These are phyloP conservation scores for Orbilia blumenaviensis DNA, from an alignment of 2,329 filamentous ascomycete genomes.

Conservation along the genomic window DNA sequence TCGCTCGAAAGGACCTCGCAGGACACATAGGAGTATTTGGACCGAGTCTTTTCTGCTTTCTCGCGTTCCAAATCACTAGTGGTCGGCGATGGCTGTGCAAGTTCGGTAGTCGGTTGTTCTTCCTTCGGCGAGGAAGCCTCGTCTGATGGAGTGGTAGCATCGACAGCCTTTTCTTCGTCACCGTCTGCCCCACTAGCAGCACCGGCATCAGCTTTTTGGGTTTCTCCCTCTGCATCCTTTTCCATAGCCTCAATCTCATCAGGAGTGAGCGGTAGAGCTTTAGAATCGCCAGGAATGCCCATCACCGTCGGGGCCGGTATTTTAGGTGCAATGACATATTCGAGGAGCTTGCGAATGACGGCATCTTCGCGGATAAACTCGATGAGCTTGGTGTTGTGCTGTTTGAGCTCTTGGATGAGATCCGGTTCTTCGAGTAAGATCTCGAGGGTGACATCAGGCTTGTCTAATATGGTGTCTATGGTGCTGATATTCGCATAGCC, in stretches of 20 bases:
- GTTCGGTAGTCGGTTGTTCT: slow-evolving; percentile 57
- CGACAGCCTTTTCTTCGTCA: slow-evolving; percentile 60
- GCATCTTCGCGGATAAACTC: slow-evolving; percentile 91
- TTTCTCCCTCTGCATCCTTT: slow-evolving; percentile 66
- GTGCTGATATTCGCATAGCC: slow-evolving; percentile 97
- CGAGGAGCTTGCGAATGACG: slow-evolving; percentile 82
- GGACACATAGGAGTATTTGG: slow-evolving; percentile 91
- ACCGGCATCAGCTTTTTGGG: slow-evolving; percentile 63
- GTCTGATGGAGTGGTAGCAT: slow-evolving; percentile 34
- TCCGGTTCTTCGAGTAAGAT: slow-evolving; percentile 96
- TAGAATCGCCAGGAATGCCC: slow-evolving; percentile 33
- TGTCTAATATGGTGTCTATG: slow-evolving; percentile 96
- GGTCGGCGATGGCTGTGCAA: slow-evolving; percentile 59
- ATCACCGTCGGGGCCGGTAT: slow-evolving; percentile 56
- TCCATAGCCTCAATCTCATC: slow-evolving; percentile 26
- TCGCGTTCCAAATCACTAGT: slow-evolving; percentile 69
- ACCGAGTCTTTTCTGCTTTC: slow-evolving; percentile 86
- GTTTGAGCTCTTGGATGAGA: slow-evolving; percentile 95
- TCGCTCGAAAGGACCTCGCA: slow-evolving; percentile 94
- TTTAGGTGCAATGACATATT: slow-evolving; percentile 87
- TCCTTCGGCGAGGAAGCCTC: slow-evolving; percentile 53
- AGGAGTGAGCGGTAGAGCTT: slow-evolving; percentile 58
- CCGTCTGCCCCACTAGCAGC: slow-evolving; percentile 60
- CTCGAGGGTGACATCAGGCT: slow-evolving; percentile 91
- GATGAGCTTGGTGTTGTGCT: slow-evolving; percentile 96